Evolutionary conservation across 305 asterid genomes (phyloP).

Genomic region (Fraxinus sp.): DNA sequence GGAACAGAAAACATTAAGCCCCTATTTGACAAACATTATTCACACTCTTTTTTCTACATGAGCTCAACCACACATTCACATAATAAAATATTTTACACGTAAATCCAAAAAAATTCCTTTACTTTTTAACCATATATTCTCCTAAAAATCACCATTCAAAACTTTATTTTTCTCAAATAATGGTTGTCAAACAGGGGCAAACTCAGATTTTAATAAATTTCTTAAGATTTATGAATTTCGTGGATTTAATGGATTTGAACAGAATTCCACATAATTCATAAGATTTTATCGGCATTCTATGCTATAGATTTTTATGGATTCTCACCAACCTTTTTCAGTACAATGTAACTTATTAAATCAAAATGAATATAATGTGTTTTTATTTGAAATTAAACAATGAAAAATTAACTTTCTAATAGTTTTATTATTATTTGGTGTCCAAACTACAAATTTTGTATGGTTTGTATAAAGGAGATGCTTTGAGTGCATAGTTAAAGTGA

Average conservation of each 20-base stretch:
- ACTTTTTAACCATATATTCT: too few relatives aligned
- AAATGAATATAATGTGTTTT: neutral
- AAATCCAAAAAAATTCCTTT: too few relatives aligned
- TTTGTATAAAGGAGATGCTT: neutral
- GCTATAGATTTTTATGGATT: neutral
- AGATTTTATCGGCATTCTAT: neutral
- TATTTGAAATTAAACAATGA: neutral
- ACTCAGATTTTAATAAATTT: neutral
- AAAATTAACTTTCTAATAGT: too few relatives aligned
- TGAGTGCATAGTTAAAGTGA: neutral
- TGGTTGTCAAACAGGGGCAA: too few relatives aligned
- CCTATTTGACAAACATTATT: too few relatives aligned
- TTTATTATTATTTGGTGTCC: neutral
- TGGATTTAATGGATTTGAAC: neutral
- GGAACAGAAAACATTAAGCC: neutral
- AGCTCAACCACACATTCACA: too few relatives aligned
- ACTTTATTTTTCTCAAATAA: too few relatives aligned
- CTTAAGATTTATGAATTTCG: neutral
- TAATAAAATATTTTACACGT: too few relatives aligned
- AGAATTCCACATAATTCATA: neutral
- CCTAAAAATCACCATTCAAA: too few relatives aligned
- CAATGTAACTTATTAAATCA: neutral
- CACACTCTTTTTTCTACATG: too few relatives aligned
- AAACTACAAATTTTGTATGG: neutral
- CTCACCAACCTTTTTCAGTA: neutral